A percentile compares a stretch with the other conserved stretches of the same genome.
phyloP scores from a whole-genome alignment of 345 rosid genomes.

The Syzygium aromaticum region DNA sequence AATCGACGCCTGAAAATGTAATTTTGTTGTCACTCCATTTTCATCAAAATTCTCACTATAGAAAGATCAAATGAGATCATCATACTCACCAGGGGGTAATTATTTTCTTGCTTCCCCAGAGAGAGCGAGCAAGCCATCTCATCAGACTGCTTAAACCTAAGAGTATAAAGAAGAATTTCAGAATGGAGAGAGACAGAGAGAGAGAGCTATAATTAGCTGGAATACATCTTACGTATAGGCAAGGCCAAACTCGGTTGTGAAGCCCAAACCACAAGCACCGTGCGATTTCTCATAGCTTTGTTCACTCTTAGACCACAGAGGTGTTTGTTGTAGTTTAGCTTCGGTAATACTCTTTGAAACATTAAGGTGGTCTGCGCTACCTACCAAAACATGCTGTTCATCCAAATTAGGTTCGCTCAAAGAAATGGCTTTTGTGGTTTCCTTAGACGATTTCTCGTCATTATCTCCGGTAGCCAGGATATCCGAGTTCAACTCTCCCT shows the following conservation, averaged over 20 bases:
- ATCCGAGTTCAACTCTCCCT: slow-evolving; percentile 17
- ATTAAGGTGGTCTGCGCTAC: neutral
- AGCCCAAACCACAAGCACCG: slow-evolving; percentile 5
- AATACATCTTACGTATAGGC: slow-evolving; percentile 19
- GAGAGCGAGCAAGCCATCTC: slow-evolving; percentile 4
- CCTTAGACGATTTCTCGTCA: slow-evolving; percentile 12
- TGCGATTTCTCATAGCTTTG: slow-evolving; percentile 13
- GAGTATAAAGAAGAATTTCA: neutral
- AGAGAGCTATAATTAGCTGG: neutral
- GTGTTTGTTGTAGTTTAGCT: slow-evolving; percentile 4
- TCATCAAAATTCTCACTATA: neutral
- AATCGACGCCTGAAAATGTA: slow-evolving; percentile 11
- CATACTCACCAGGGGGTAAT: slow-evolving; percentile 24
- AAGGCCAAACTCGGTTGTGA: slow-evolving; percentile 5
- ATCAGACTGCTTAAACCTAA: neutral
- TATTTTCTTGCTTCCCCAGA: slow-evolving; percentile 18
- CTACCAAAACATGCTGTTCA: slow-evolving; percentile 3
- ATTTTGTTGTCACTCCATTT: neutral
- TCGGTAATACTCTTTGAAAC: slow-evolving; percentile 7
- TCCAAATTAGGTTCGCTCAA: slow-evolving; percentile 7
- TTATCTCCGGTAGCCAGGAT: slow-evolving; percentile 7
- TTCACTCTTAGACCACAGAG: slow-evolving; percentile 14
- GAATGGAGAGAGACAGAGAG: neutral
- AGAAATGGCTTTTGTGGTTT: slow-evolving; percentile 3
- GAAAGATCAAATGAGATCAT: neutral